Conservation (phyloP, 2,329 filamentous ascomycete genomes). For the Raffaelea albimanens region DNA sequence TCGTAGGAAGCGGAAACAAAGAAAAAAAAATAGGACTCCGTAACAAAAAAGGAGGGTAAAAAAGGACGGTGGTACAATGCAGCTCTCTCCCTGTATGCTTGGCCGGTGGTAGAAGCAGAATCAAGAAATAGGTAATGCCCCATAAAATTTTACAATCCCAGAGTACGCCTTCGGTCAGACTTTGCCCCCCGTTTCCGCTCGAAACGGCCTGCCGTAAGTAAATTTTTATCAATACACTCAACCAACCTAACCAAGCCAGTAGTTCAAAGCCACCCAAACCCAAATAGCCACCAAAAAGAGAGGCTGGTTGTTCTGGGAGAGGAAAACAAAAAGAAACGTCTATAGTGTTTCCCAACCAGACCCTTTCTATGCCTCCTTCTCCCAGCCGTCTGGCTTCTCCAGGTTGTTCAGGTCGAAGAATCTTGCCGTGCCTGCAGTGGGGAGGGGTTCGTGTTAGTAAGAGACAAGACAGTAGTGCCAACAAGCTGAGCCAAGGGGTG, state of each 20-base stretch:
- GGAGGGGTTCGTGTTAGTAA: background rate
- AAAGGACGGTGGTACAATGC: background rate
- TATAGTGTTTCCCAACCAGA: background rate
- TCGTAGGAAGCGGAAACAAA: background rate
- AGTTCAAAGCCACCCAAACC: no score
- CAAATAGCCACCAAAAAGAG: no score
- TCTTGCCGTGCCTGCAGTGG: constrained; percentile 65
- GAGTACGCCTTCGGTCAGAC: background rate
- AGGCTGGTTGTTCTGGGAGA: no score
- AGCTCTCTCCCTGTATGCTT: no score
- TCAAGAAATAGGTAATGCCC: background rate
- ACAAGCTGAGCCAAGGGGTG: background rate
- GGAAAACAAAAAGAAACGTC: no score
- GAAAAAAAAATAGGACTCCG: background rate
- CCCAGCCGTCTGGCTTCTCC: constrained; percentile 77
- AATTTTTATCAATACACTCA: constrained; percentile 1
- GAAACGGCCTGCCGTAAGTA: no score
- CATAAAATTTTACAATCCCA: constrained; percentile 1
- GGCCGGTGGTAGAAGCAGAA: background rate
- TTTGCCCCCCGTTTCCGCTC: no score
- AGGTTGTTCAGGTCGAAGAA: constrained; percentile 78
- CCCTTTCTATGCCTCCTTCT: constrained; percentile 43
- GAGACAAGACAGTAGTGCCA: background rate
- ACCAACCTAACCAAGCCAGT: background rate
- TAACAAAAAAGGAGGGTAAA: background rate